Evolutionary conservation across 1,139 yeast genomes (phyloP).

Genomic region (Candida neerlandica): DNA sequence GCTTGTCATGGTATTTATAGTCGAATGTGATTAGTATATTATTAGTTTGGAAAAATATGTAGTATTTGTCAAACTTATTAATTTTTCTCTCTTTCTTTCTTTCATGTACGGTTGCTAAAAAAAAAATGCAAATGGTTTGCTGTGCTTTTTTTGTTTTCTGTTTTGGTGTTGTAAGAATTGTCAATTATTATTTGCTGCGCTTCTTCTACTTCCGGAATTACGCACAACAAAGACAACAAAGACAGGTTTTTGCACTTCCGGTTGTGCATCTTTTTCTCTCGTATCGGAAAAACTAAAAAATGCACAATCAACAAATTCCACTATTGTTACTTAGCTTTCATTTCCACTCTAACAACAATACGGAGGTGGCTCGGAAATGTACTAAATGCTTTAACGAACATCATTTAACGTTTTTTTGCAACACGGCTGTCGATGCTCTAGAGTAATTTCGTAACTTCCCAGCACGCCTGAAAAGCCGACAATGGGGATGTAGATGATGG

Average conservation of each 20-base stretch:
- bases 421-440: not conserved
- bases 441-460: too few relatives aligned
- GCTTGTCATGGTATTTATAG: constrained; percentile 1
- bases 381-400: not conserved
- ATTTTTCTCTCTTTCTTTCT: not conserved
- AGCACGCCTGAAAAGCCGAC: not conserved
- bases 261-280: not conserved
- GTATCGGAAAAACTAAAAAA: constrained; percentile 1
- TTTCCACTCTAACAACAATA: not conserved
- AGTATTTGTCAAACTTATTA: constrained; percentile 2
- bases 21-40: not conserved
- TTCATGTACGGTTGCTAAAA: not conserved
- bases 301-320: not conserved
- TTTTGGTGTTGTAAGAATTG: too few relatives aligned
- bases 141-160: not conserved
- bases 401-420: not conserved
- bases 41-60: too few relatives aligned
- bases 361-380: not conserved
- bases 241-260: too few relatives aligned
- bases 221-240: not conserved
- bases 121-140: not conserved
- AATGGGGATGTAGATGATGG: too few relatives aligned
- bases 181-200: too few relatives aligned
- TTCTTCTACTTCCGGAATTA: not conserved
- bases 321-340: not conserved